These are phyloP conservation scores for Anaeramoeba flamelloides DNA, from an alignment of 78 protist genomes.

Conservation along the genomic window DNA sequence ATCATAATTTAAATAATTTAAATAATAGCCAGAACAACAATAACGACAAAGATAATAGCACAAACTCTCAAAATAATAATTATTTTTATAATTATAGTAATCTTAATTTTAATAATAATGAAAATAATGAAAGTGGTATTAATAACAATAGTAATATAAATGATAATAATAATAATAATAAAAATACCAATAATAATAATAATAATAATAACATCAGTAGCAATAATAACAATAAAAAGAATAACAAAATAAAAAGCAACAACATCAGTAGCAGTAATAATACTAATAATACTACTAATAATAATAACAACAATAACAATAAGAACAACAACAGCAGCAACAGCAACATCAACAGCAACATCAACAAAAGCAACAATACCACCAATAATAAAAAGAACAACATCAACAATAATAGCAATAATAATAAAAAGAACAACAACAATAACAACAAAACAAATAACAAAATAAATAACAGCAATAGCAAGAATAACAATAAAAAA, in stretches of 20 bases:
- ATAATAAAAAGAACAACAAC: background rate
- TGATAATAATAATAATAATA: background rate
- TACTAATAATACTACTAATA: background rate
- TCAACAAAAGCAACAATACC: background rate
- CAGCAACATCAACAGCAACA: background rate
- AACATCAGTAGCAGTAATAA: background rate
- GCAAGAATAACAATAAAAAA: background rate
- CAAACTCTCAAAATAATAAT: too few relatives aligned
- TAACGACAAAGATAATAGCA: too few relatives aligned
- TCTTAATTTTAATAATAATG: background rate
- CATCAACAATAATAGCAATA: background rate
- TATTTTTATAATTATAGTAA: too few relatives aligned
- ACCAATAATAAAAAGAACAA: background rate
- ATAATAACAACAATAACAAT: background rate
- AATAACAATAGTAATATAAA: background rate
- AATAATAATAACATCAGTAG: background rate
- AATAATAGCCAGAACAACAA: too few relatives aligned
- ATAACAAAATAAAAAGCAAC: background rate
- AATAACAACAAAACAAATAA: background rate
- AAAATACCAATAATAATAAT: background rate
- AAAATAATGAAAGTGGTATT: background rate
- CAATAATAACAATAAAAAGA: background rate
- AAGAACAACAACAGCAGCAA: background rate
- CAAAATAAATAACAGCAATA: background rate
- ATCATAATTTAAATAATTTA: too few relatives aligned